phyloP scores from a whole-genome alignment of 2,329 filamentous ascomycete species.

The Xylaria polymorpha region DNA sequence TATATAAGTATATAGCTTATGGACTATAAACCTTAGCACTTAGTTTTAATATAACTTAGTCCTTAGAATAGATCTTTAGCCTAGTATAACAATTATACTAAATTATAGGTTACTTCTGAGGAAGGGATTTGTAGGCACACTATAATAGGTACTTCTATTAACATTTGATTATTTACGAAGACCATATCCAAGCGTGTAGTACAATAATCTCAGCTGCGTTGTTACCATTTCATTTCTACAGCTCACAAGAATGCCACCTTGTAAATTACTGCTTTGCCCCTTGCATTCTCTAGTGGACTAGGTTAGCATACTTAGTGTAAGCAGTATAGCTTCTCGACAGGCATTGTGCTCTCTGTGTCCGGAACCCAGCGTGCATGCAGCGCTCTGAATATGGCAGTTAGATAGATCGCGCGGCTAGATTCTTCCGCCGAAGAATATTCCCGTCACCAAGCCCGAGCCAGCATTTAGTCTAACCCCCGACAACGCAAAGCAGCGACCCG shows the following conservation, averaged over 20 bases:
- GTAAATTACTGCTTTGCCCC: neutral
- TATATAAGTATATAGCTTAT: too few relatives aligned
- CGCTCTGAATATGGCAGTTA: neutral
- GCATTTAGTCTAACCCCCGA: neutral
- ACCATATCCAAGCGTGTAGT: neutral
- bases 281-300: neutral
- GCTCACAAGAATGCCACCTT: constrained; percentile 9
- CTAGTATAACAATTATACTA: too few relatives aligned
- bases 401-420: neutral
- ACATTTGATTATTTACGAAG: neutral
- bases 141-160: too few relatives aligned
- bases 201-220: neutral
- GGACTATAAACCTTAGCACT: too few relatives aligned
- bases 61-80: too few relatives aligned
- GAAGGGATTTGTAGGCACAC: too few relatives aligned
- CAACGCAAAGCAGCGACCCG: neutral
- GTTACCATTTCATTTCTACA: neutral
- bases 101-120: too few relatives aligned
- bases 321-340: neutral
- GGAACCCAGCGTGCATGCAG: neutral
- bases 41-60: too few relatives aligned
- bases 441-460: neutral
- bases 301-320: neutral
- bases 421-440: neutral
- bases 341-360: neutral